Percentiles rank a stretch among this genome's conserved stretches.
These are phyloP conservation scores for Isatis tinctoria DNA, from an alignment of 345 rosid genomes.

Conservation along the genomic window DNA sequence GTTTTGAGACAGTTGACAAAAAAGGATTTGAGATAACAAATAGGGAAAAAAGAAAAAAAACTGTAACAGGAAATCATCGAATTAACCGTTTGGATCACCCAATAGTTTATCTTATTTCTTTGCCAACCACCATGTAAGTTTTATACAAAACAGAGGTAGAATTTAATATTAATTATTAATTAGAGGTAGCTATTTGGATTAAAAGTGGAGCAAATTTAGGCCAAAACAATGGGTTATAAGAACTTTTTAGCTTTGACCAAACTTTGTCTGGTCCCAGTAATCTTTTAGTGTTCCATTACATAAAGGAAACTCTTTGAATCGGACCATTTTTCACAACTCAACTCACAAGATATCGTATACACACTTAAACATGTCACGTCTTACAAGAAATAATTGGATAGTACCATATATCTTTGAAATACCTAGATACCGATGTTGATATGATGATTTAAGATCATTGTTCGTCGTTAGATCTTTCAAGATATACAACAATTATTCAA, in stretches of 20 bases:
- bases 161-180: neutral
- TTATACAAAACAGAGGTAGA: neutral
- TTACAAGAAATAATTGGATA: no score
- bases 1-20: neutral
- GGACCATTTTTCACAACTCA: neutral
- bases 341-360: neutral
- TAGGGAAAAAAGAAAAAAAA: neutral
- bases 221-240: conserved; percentile 17
- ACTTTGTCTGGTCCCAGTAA: conserved; percentile 20
- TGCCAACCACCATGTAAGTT: neutral
- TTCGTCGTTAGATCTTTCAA: neutral
- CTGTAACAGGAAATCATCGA: neutral
- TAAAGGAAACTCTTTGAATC: conserved; percentile 8
- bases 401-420: no score
- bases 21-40: neutral
- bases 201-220: conserved; percentile 24
- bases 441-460: neutral
- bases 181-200: neutral
- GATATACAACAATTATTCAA: neutral
- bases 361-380: neutral
- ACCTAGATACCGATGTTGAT: neutral
- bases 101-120: neutral
- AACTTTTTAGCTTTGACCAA: conserved; percentile 27
- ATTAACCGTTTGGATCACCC: neutral
- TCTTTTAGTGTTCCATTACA: conserved; percentile 19